Evolutionary conservation across 495 filamentous ascomycete species (phyloP), one percentile per base, ranked within the genome.

Genomic region (Penicillium odoratum): DNA sequence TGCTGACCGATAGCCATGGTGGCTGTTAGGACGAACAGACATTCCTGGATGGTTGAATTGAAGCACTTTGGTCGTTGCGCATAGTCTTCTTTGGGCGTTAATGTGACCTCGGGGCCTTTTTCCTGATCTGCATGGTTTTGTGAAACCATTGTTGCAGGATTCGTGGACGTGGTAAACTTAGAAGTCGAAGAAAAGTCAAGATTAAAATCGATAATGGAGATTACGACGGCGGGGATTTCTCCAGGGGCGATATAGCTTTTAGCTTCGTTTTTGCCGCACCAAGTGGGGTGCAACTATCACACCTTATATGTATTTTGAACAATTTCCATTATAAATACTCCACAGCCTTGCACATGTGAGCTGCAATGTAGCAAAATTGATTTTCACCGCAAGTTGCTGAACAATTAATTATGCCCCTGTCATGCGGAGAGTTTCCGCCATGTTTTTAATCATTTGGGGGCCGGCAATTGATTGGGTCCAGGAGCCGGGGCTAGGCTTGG

Each of bases 1-100:
- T 76, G 72, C 62, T 86, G 83, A 3, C 83, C 86, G 18, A 85
- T 85, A n/a, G 86, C 85, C 76, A 87, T 83, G 7, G 86, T 89
- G 3, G 84, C 83, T 26, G 84, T 86, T 16, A 87, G 67, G 29
- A 90, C 84, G 64, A 90, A 90, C 5, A 85, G 74, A 31, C 82
- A 75, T 69, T 90, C 88, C 60, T 87, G 83, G 5, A 84, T 51
- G 0, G 85, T 88, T 31, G 78, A 85, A 31, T 51, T 76, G 74
- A 89, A 88, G 71, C 80, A 85, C 59, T 74, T 74, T 8, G 84
- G 85, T 7, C 84, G 79, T 18, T 54, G 18, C 13, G 57, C 30
- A 45, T 58, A 40, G 46, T 10, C 18, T 9, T 60, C 55, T 16
- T 61, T 45, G 10, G 48, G 38, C 0, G 65, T 30, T 11, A 62